A percentile compares a stretch with the other conserved stretches of the same genome.
Evolutionary conservation across 192 early-diverging fungal species (phyloP).

Genomic region (Geranomyces variabilis): DNA sequence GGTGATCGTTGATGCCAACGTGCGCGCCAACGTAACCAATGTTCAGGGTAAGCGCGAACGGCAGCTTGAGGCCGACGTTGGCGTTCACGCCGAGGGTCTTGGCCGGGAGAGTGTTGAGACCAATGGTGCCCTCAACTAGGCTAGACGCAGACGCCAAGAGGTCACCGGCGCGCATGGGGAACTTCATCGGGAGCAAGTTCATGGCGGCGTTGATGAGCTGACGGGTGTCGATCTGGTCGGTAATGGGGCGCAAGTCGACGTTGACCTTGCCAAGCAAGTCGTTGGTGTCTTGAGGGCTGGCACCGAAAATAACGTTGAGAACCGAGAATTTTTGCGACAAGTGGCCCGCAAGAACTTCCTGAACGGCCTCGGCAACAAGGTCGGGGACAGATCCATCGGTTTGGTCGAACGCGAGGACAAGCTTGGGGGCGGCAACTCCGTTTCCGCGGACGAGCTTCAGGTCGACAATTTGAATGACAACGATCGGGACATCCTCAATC

Average conservation of each 20-base stretch:
- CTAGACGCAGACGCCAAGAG: conserved; percentile 3
- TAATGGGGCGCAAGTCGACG: conserved; percentile 23
- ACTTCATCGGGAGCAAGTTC: conserved; percentile 27
- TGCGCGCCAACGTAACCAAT: conserved; percentile 27
- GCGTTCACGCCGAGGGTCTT: conserved; percentile 36
- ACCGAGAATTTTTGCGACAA: conserved; percentile 17
- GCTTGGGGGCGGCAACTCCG: conserved; percentile 17
- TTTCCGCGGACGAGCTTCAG: conserved; percentile 24
- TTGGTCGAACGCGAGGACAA: conserved; percentile 22
- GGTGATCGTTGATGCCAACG: conserved; percentile 31
- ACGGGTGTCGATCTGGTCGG: conserved; percentile 20
- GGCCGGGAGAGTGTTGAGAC: conserved; percentile 28
- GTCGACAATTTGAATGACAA: conserved; percentile 27
- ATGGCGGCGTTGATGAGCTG: conserved; percentile 17
- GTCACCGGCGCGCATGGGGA: conserved; percentile 23
- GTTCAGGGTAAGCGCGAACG: conserved; percentile 31
- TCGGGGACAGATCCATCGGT: conserved; percentile 33
- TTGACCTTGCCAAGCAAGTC: conserved; percentile 30
- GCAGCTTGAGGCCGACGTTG: conserved; percentile 32
- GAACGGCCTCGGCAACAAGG: conserved; percentile 28
- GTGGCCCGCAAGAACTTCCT: conserved; percentile 31
- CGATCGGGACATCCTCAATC: conserved; percentile 17
- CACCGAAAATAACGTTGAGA: conserved; percentile 34
- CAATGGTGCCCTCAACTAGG: conserved; percentile 24
- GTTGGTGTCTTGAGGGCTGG: conserved; percentile 22